A percentile compares a stretch with the other conserved stretches of the same genome.
These are phyloP conservation scores for Diddensiella caesifluorescens DNA, from an alignment of 805 yeast genomes.

Conservation along the genomic window DNA sequence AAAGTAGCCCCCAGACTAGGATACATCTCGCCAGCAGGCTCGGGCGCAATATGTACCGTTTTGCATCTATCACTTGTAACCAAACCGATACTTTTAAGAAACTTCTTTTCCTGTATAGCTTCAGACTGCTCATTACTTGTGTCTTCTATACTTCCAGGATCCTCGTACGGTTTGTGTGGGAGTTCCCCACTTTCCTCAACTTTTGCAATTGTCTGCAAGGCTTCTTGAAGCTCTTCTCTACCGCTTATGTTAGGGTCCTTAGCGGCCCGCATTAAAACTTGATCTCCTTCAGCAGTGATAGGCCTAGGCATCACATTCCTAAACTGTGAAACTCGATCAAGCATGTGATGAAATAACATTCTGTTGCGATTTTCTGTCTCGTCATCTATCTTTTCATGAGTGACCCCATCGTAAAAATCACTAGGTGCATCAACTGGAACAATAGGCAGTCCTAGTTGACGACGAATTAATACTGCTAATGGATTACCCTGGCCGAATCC, in stretches of 20 bases:
- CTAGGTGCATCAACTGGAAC: slow-evolving; percentile 31
- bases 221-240: slow-evolving; percentile 29
- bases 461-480: slow-evolving; percentile 34
- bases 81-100: slow-evolving; percentile 28
- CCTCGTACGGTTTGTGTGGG: slow-evolving; percentile 31
- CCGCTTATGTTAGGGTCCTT: slow-evolving; percentile 31
- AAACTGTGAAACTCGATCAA: slow-evolving; percentile 34
- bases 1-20: slow-evolving; percentile 36
- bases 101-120: slow-evolving; percentile 28
- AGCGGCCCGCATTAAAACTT: slow-evolving; percentile 33
- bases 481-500: slow-evolving; percentile 41
- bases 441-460: slow-evolving; percentile 38
- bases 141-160: slow-evolving; percentile 21
- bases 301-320: slow-evolving; percentile 32
- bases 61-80: slow-evolving; percentile 4
- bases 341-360: slow-evolving; percentile 33
- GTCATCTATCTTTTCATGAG: slow-evolving; percentile 30
- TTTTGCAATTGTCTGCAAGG: slow-evolving; percentile 33
- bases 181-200: slow-evolving; percentile 33
- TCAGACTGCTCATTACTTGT: slow-evolving; percentile 23
- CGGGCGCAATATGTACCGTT: slow-evolving; percentile 29
- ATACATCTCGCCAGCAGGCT: slow-evolving; percentile 32
- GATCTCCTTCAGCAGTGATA: slow-evolving; percentile 34
- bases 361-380: slow-evolving; percentile 32
- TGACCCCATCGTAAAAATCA: slow-evolving; percentile 32